phyloP scores from a whole-genome alignment of 805 yeast genomes.

The Yamadazyma akitaensis region DNA sequence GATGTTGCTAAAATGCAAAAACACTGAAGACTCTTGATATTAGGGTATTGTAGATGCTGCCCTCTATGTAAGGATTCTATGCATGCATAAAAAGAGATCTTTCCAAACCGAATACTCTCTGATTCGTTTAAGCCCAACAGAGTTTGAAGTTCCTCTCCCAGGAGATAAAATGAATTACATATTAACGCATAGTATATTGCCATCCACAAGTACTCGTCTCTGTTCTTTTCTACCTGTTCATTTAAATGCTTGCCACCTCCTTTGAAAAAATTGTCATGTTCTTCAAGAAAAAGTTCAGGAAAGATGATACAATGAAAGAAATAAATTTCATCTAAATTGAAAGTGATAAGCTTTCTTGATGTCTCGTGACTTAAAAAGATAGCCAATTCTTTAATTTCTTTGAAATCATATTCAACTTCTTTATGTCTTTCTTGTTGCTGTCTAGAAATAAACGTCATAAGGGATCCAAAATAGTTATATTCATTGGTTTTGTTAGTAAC shows the following conservation, averaged over 20 bases:
- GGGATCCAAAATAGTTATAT: no score
- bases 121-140: slow-evolving; percentile 19
- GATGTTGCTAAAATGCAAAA: slow-evolving; percentile 23
- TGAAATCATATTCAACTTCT: slow-evolving; percentile 6
- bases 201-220: slow-evolving; percentile 24
- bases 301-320: slow-evolving; percentile 15
- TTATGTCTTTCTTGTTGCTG: no score
- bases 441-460: no score
- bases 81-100: slow-evolving; percentile 25
- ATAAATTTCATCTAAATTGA: slow-evolving; percentile 15
- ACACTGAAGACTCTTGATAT: slow-evolving; percentile 21
- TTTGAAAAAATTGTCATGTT: slow-evolving; percentile 22
- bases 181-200: slow-evolving; percentile 28
- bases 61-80: slow-evolving; percentile 31
- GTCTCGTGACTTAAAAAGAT: slow-evolving; percentile 7
- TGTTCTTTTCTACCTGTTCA: slow-evolving; percentile 18
- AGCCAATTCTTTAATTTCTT: slow-evolving; percentile 5
- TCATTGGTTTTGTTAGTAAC: no score
- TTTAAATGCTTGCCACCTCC: slow-evolving; percentile 20
- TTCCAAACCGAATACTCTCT: slow-evolving; percentile 23
- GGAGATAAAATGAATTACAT: slow-evolving; percentile 24
- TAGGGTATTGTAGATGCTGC: slow-evolving; percentile 27
- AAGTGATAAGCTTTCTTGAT: slow-evolving; percentile 6
- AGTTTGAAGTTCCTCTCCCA: slow-evolving; percentile 19
- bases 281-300: slow-evolving; percentile 9